Conservation (phyloP, 2,329 filamentous ascomycete species). For the Coniochaeta pulveracea region DNA sequence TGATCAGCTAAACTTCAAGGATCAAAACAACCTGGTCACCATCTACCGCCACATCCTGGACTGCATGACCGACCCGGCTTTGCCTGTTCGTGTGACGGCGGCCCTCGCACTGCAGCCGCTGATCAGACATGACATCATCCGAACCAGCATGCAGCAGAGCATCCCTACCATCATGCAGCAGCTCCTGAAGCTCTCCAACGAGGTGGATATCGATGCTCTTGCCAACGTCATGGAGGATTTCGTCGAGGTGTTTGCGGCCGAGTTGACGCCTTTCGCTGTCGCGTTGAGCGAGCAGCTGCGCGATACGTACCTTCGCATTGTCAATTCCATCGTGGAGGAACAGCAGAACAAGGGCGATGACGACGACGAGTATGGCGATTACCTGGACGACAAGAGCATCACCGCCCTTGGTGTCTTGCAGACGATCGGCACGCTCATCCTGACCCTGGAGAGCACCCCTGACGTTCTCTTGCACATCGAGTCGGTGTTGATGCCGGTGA, state of each 20-base stretch:
- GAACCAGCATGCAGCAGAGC: constrained; percentile 90
- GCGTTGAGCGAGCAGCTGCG: constrained; percentile 90
- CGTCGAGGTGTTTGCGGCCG: constrained; percentile 94
- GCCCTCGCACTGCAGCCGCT: constrained; percentile 89
- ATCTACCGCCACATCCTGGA: constrained; percentile 96
- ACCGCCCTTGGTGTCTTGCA: constrained; percentile 92
- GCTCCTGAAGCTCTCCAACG: constrained; percentile 89
- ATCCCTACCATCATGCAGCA: constrained; percentile 99
- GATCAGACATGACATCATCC: constrained; percentile 89
- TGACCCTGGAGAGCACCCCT: constrained; percentile 92
- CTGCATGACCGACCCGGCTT: constrained; percentile 87
- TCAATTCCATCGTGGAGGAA: constrained; percentile 82
- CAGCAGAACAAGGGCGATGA: constrained; percentile 67
- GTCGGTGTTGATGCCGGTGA: constrained; percentile 92
- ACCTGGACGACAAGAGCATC: constrained; percentile 96
- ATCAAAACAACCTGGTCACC: constrained; percentile 85
- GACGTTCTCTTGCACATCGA: constrained; percentile 92
- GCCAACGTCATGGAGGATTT: constrained; percentile 99
- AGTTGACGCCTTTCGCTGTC: constrained; percentile 93
- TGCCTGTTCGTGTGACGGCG: constrained; percentile 89
- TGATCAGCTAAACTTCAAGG: constrained; percentile 92
- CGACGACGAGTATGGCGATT: constrained; percentile 76
- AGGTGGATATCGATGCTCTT: constrained; percentile 92
- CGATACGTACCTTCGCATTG: constrained; percentile 90
- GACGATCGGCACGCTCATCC: constrained; percentile 92